These are phyloP conservation scores for Amylocarpus encephaloides DNA, from an alignment of 2,329 filamentous ascomycete species.

Conservation along the genomic window DNA sequence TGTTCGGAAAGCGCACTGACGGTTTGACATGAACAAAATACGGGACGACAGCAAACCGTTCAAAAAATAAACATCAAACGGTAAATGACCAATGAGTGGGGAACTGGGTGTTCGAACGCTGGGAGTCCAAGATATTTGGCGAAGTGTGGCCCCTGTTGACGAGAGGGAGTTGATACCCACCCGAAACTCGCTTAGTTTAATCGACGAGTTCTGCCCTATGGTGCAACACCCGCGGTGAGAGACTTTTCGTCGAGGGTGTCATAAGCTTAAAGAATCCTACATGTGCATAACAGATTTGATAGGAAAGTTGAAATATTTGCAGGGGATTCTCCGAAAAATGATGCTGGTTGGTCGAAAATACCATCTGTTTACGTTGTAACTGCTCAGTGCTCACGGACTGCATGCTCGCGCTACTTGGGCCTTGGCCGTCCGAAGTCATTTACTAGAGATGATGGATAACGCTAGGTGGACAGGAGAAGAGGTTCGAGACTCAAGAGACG, in stretches of 20 bases:
- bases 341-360: neutral
- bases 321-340: conserved; percentile 3
- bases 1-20: conserved; percentile 17
- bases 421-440: neutral
- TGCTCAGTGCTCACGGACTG: neutral
- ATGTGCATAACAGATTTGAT: conserved; percentile 12
- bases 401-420: neutral
- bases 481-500: neutral
- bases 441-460: conserved; percentile 3
- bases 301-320: neutral
- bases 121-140: conserved; percentile 14
- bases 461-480: neutral
- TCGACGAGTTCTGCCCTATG: conserved; percentile 16
- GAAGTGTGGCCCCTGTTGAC: conserved; percentile 13
- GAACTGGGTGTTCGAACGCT: conserved; percentile 9
- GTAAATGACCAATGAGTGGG: conserved; percentile 17
- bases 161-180: conserved; percentile 16
- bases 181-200: conserved; percentile 26
- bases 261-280: conserved; percentile 8
- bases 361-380: no score
- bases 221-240: conserved; percentile 20
- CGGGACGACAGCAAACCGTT: conserved; percentile 18
- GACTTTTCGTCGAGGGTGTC: conserved; percentile 2
- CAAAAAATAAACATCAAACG: conserved; percentile 18
- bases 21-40: conserved; percentile 10